Evolutionary conservation across 768 basidiomycete genomes (phyloP).

Genomic region (Suillus spraguei): DNA sequence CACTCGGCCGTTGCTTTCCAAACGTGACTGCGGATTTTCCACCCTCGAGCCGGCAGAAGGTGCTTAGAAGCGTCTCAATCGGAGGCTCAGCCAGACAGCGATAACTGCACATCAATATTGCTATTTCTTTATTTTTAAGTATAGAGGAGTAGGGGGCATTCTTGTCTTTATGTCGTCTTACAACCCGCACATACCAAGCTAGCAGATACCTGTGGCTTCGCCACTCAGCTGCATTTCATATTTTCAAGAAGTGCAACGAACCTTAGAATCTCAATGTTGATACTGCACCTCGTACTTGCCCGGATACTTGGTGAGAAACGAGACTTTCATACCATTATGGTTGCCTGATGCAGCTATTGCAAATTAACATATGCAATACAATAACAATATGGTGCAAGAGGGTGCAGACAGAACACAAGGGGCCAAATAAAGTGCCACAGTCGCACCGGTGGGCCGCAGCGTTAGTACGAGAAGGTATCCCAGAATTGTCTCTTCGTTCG

Average conservation of each 20-base stretch:
- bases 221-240: background rate
- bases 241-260: background rate
- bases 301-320: background rate
- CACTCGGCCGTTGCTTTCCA: background rate
- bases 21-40: slow-evolving; percentile 41
- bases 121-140: background rate
- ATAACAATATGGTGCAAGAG: background rate
- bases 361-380: background rate
- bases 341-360: background rate
- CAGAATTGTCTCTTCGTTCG: background rate
- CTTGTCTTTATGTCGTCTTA: background rate
- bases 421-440: background rate
- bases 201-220: background rate
- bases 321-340: background rate
- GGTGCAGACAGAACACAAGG: background rate
- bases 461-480: background rate
- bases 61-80: slow-evolving; percentile 43
- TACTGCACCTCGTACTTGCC: background rate
- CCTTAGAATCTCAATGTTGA: background rate
- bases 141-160: background rate
- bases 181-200: background rate
- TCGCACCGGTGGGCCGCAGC: background rate
- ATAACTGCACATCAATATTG: background rate
- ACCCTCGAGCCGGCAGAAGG: slow-evolving; percentile 53
- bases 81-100: slow-evolving; percentile 38